Base-by-base conservation (phyloP, 768 basidiomycete genomes). In the Leccinum imitatum region DNA sequence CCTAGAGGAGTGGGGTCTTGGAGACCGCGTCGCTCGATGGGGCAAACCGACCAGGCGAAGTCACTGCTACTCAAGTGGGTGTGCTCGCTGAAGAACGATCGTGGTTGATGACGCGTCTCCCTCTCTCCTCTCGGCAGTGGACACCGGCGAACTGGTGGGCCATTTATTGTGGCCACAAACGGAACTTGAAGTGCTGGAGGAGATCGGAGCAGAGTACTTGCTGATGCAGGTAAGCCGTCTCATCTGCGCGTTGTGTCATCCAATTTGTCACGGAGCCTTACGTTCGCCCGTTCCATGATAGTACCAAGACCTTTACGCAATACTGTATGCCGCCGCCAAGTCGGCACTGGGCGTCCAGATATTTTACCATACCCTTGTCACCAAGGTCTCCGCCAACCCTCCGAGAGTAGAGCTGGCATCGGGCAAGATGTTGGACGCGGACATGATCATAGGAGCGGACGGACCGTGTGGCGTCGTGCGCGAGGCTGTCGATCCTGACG, bases 391-490 rank as follows among this genome's bases (percentile, higher is more conserved):
- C 19, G 67, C 69, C 14, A 59, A 76, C 39, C 65, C 66, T 14
- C 63, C 66, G 3, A 66, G 69, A 35, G 73, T 80, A 2, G 70
- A 70, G 2, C 62, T 78, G 8, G 76, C 76, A 15, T 74, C 68
- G 37, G 84, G 83, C n/a, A 76, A 78, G 58, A 69, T 66, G 5
- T 53, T 85, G 10, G 59, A 63, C 30, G 79, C 79, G 9, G 84
- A 87, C 67, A 59, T 86, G 44, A 71, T 86, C 37, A 76, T 86
- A 14, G 85, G 82, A 23, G 86, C 85, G 14, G 86, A 87, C 70
- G 85, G 86, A 6, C 73, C 76, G 47, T 66, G 73, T 37, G 82
- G 83, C 21, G 25, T 79, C n/a, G 71, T 77, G 19, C 66, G 67
- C 14, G 58, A 73, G 11, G 64, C 80, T 6, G 63, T 77, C 31